Conservation (phyloP, 257 asterid genomes). For the Lavandula angustifolia region DNA sequence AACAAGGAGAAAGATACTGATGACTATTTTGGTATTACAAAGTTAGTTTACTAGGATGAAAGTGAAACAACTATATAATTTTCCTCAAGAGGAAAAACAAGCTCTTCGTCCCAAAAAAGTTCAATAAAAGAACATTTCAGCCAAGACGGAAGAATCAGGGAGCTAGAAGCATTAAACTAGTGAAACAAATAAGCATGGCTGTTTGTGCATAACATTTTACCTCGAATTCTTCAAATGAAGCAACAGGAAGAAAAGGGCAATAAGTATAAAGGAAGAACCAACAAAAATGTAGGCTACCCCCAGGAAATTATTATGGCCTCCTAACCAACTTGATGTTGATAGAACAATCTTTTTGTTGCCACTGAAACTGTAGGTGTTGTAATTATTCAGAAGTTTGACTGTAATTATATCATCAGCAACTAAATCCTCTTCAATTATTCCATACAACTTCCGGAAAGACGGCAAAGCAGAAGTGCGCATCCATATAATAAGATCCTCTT, state of each 20-base stretch:
- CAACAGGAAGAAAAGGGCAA: conserved; percentile 57
- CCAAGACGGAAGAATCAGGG: conserved; percentile 24
- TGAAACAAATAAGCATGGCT: conserved; percentile 19
- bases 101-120: conserved; percentile 25
- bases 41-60: conserved; percentile 25
- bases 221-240: conserved; percentile 64
- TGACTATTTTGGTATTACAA: conserved; percentile 13
- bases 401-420: conserved; percentile 48
- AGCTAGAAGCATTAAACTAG: conserved; percentile 23
- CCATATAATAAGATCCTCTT: conserved; percentile 83
- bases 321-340: conserved; percentile 69
- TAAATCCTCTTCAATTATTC: conserved; percentile 70
- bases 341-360: conserved; percentile 74
- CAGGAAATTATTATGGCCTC: conserved; percentile 68
- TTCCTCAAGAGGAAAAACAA: conserved; percentile 23
- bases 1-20: conserved; percentile 15
- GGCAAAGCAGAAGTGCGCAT: conserved; percentile 83
- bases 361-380: conserved; percentile 75
- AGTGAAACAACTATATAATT: conserved; percentile 17
- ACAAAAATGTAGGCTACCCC: conserved; percentile 58
- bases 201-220: conserved; percentile 40
- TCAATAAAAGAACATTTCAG: conserved; percentile 13
- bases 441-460: conserved; percentile 67
- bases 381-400: conserved; percentile 61
- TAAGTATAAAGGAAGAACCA: conserved; percentile 50